Evolutionary conservation across 2,329 filamentous ascomycete species (phyloP).

Genomic region (Colletotrichum plurivorum): DNA sequence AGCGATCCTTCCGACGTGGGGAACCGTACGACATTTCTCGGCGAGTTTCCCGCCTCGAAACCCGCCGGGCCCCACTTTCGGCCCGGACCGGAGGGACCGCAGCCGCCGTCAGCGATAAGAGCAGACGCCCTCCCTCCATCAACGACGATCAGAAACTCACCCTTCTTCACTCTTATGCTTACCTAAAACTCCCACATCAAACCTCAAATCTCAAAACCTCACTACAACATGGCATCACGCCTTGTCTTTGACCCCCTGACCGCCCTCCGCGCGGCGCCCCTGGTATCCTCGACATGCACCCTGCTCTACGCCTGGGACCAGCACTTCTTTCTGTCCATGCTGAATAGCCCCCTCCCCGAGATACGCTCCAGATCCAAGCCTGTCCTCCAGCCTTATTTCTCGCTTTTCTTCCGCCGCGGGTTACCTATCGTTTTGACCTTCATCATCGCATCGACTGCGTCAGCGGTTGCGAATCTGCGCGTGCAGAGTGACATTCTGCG

Average conservation of each 20-base stretch:
- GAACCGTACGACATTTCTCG: neutral
- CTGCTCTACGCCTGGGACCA: slow-evolving; percentile 47
- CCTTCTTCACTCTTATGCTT: neutral
- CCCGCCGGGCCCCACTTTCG: neutral
- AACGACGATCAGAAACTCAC: neutral
- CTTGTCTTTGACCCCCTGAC: slow-evolving; percentile 40
- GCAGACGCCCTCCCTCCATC: neutral
- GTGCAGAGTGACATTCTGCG: neutral
- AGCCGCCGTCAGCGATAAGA: neutral
- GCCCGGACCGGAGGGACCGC: too few species aligned
- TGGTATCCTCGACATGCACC: slow-evolving; percentile 48
- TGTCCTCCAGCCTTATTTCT: slow-evolving; percentile 47
- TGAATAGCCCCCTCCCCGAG: slow-evolving; percentile 23
- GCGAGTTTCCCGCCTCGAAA: neutral
- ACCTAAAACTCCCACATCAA: neutral
- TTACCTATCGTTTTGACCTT: slow-evolving; percentile 29
- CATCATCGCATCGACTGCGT: neutral
- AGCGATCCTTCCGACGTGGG: too few species aligned
- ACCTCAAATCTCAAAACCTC: neutral
- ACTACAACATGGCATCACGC: slow-evolving; percentile 41
- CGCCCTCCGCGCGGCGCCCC: slow-evolving; percentile 47
- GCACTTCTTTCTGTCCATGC: slow-evolving; percentile 36
- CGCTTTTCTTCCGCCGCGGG: slow-evolving; percentile 43
- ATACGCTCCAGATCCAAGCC: slow-evolving; percentile 23
- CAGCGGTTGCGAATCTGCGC: neutral